phyloP scores from a whole-genome alignment of 768 basidiomycete species.

The Pisolithus microcarpus region DNA sequence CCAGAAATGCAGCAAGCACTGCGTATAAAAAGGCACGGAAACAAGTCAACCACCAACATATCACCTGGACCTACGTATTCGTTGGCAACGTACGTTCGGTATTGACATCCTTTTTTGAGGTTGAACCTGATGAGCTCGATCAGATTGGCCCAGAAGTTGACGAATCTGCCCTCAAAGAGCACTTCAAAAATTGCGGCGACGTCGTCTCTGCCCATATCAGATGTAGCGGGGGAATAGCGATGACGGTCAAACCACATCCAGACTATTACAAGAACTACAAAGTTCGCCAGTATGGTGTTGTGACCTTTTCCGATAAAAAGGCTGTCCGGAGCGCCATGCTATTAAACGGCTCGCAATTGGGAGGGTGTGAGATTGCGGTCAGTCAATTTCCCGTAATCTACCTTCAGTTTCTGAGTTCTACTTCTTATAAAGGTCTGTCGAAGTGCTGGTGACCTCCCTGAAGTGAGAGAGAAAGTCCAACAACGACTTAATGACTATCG shows the following conservation, averaged over 20 bases:
- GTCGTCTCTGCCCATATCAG: constrained; percentile 18
- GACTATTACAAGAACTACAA: constrained; percentile 30
- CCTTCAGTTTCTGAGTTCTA: not conserved
- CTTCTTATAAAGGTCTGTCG: constrained; percentile 18
- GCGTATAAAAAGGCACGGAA: constrained; percentile 13
- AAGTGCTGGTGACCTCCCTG: constrained; percentile 28
- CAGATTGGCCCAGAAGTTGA: constrained; percentile 28
- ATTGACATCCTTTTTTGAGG: not conserved
- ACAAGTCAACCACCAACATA: constrained; percentile 3
- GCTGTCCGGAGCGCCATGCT: constrained; percentile 37
- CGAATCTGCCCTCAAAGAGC: constrained; percentile 14
- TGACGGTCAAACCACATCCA: constrained; percentile 19
- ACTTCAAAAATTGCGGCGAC: constrained; percentile 21
- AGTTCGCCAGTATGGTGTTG: constrained; percentile 44
- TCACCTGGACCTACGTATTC: constrained; percentile 34
- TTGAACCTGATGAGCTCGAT: constrained; percentile 1
- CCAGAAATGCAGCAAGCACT: constrained; percentile 9
- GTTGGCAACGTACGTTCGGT: constrained; percentile 56
- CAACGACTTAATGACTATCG: constrained; percentile 21
- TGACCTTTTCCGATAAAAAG: constrained; percentile 35
- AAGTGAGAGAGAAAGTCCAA: constrained; percentile 24
- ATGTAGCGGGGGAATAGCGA: constrained; percentile 28
- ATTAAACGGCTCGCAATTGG: constrained; percentile 31
- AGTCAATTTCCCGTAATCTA: constrained; percentile 10
- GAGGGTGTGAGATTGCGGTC: constrained; percentile 37